These are phyloP conservation scores for Raddia guianensis DNA, from an alignment of 176 grass and related monocot genomes.

Conservation along the genomic window DNA sequence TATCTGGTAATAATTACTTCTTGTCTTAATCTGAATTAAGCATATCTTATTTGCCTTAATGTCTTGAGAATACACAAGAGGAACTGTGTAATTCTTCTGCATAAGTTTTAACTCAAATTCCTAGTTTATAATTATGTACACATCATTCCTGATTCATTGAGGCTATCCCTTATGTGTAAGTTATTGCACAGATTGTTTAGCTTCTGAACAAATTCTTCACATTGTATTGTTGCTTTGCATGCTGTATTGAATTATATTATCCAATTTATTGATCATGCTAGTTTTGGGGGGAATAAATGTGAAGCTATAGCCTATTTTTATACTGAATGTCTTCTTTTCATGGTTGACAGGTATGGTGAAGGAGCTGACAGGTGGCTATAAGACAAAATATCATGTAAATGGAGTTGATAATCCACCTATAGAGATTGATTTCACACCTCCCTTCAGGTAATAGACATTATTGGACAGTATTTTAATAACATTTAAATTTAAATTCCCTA, in stretches of 20 bases:
- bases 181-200: not conserved
- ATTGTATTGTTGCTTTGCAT: not conserved
- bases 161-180: not conserved
- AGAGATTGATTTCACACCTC: slow-evolving; percentile 96
- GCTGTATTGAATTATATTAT: not conserved
- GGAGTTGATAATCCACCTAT: slow-evolving; percentile 82
- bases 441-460: slow-evolving; percentile 63
- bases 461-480: not conserved
- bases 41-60: not conserved
- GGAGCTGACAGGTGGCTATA: slow-evolving; percentile 87
- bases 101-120: not conserved
- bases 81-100: not conserved
- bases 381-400: slow-evolving; percentile 85
- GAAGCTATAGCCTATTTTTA: not conserved
- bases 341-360: slow-evolving; percentile 78
- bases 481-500: slow-evolving; percentile 21
- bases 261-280: not conserved
- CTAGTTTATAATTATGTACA: not conserved
- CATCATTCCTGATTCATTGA: not conserved
- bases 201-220: not conserved
- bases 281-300: not conserved
- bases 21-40: not conserved
- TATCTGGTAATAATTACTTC: slow-evolving; percentile 58
- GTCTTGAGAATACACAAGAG: not conserved
- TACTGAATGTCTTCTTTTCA: slow-evolving; percentile 3